Base-by-base conservation (phyloP, 495 filamentous ascomycete species). In the Poronia punctata region DNA sequence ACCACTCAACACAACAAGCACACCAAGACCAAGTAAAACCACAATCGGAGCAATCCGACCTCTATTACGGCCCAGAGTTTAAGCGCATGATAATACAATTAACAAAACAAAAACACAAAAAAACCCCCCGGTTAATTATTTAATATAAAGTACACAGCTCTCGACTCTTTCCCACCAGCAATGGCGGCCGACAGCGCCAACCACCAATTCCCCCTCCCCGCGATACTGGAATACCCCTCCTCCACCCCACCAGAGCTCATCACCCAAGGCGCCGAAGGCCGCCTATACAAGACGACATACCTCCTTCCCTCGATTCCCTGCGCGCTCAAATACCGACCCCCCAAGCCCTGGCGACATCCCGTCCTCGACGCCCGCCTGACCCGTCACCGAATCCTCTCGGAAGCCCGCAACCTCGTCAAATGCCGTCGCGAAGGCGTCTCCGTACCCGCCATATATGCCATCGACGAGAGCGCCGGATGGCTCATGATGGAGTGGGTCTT, bases 181-280 rank as follows among this genome's bases (percentile, higher is more conserved):
- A 45, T 45, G 42, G 34, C 42, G 5, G 35, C 27, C 27, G 35
- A 38, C 35, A 29, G 18, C 12, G 27, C 32, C 29, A 45, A 39
- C 12, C 45, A 50, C 24, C 41, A 59, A 23, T 70, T 69, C 24
- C 60, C 73, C 40, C 82, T 84, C 47, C 86, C 86, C 15, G 48
- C 70, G 27, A 60, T 75, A 48, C 64, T 76, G 12, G 79, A 77
- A 38, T 81, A 86, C 72, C 71, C 70, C 53, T 64, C 76, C 52
- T 72, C 77, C 25, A 44, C 63, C 52, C 68, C 77, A 12, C 67
- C 75, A 34, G 65, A 46, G 60, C 66, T 92, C 53, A 74, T 96
- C 43, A 77, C 82, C 25, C 92, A 96, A 73, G 92, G 92, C 67
- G 92, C 92, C 61, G 92, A 98, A 76, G 87, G 84, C 32, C 86